Evolutionary conservation across 345 rosid genomes (phyloP).

Genomic region (Isatis tinctoria): DNA sequence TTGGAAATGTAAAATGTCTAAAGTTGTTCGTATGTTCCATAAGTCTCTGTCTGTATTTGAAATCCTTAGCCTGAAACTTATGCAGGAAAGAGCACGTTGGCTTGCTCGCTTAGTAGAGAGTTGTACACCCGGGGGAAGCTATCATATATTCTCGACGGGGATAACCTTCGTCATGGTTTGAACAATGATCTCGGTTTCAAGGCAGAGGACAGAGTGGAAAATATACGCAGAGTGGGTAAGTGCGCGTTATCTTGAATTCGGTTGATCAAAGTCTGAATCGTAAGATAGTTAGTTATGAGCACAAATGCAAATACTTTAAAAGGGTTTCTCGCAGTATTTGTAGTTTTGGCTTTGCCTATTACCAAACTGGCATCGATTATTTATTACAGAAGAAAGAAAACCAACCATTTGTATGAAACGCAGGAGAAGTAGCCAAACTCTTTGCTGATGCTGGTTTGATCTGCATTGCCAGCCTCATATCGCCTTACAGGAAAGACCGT

Average conservation of each 20-base stretch:
- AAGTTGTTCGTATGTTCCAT: background rate
- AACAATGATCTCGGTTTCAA: slow-evolving; percentile 82
- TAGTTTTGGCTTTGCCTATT: too few species aligned
- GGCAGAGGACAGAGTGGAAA: slow-evolving; percentile 85
- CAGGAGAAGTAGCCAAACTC: slow-evolving; percentile 92
- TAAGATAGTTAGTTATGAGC: background rate
- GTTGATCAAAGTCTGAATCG: background rate
- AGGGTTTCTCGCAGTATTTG: background rate
- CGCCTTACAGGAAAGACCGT: slow-evolving; percentile 82
- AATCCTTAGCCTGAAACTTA: background rate
- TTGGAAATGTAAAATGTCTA: background rate
- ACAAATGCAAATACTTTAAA: background rate
- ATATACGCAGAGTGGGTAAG: slow-evolving; percentile 91
- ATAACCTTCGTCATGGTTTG: slow-evolving; percentile 86
- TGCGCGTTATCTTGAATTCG: background rate
- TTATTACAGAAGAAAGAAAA: background rate
- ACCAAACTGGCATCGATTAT: too few species aligned
- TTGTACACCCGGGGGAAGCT: slow-evolving; percentile 60
- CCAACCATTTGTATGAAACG: background rate
- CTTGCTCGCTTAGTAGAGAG: slow-evolving; percentile 71
- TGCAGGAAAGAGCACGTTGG: slow-evolving; percentile 93
- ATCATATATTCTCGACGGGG: slow-evolving; percentile 86
- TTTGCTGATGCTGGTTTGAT: slow-evolving; percentile 91
- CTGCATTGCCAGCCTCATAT: slow-evolving; percentile 89
- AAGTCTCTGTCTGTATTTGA: background rate